These are phyloP conservation scores for Trichoderma polysporum DNA, from an alignment of 2,329 filamentous ascomycete species.

Conservation along the genomic window DNA sequence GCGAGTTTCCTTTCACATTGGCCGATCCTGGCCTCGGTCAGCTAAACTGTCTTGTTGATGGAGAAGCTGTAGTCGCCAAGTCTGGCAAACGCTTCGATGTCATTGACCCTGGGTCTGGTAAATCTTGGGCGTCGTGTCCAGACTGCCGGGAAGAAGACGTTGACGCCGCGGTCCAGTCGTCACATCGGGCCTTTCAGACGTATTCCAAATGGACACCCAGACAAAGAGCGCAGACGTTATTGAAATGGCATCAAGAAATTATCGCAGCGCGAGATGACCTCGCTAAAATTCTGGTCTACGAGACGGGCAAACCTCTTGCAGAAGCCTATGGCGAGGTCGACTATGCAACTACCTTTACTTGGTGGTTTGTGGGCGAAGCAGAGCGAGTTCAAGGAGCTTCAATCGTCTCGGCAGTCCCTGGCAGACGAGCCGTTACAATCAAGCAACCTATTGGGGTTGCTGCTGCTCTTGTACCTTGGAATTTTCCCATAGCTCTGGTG, in stretches of 20 bases:
- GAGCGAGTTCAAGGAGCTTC: constrained; percentile 57
- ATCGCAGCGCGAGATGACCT: constrained; percentile 38
- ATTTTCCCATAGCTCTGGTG: constrained; percentile 58
- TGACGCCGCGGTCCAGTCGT: constrained; percentile 38
- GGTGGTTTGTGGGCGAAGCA: constrained; percentile 57
- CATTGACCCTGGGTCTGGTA: constrained; percentile 52
- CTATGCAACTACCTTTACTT: constrained; percentile 53
- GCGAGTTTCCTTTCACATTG: constrained; percentile 42
- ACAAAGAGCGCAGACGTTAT: constrained; percentile 36
- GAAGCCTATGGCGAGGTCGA: constrained; percentile 57
- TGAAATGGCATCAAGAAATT: constrained; percentile 40
- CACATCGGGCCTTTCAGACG: constrained; percentile 38
- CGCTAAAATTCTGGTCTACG: constrained; percentile 42
- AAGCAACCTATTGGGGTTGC: constrained; percentile 50
- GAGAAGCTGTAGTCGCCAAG: constrained; percentile 46
- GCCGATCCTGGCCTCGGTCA: constrained; percentile 48
- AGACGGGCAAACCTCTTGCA: constrained; percentile 57
- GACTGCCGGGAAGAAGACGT: constrained; percentile 45
- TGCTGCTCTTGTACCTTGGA: constrained; percentile 47
- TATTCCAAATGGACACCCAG: constrained; percentile 41
- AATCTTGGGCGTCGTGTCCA: constrained; percentile 51
- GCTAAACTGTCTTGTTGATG: constrained; percentile 51
- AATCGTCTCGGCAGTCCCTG: constrained; percentile 58
- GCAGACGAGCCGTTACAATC: constrained; percentile 66
- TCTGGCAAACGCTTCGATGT: constrained; percentile 52